A percentile compares a stretch with the other conserved stretches of the same genome.
These are phyloP conservation scores for Xylaria palmicola DNA, from an alignment of 495 filamentous ascomycete genomes.

Conservation along the genomic window DNA sequence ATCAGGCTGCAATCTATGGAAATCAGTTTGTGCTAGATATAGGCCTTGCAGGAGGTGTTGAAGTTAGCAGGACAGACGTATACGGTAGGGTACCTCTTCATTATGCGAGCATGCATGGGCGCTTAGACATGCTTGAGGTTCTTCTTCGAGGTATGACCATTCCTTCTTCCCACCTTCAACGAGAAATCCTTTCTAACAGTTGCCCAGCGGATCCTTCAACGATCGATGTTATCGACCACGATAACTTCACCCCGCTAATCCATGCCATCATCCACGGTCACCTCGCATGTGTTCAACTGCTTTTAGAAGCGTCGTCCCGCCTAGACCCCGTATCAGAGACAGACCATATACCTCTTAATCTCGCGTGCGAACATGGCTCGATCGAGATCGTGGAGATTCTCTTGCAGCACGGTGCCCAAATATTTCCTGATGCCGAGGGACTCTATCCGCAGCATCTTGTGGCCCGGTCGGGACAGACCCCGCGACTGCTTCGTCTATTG, in stretches of 20 bases:
- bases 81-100: constrained; percentile 93
- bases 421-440: constrained; percentile 91
- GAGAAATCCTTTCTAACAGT: constrained; percentile 7
- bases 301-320: constrained; percentile 70
- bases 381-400: constrained; percentile 78
- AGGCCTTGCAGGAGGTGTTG: constrained; percentile 67
- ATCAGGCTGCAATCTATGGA: constrained; percentile 90
- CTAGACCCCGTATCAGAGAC: constrained; percentile 79
- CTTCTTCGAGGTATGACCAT: constrained; percentile 56
- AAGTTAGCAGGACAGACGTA: constrained; percentile 79
- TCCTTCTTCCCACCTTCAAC: neutral
- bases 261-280: constrained; percentile 89
- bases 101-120: constrained; percentile 94
- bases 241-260: constrained; percentile 95
- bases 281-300: constrained; percentile 69
- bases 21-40: constrained; percentile 71
- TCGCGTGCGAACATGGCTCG: constrained; percentile 91
- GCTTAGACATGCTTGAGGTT: constrained; percentile 75
- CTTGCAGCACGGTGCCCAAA: constrained; percentile 69
- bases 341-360: constrained; percentile 90
- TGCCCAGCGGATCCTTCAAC: constrained; percentile 52
- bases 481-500: constrained; percentile 73
- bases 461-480: constrained; percentile 80
- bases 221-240: constrained; percentile 84
- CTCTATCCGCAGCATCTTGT: constrained; percentile 97